Evolutionary conservation across 495 filamentous ascomycete species (phyloP).

Genomic region (Penicillium steckii): DNA sequence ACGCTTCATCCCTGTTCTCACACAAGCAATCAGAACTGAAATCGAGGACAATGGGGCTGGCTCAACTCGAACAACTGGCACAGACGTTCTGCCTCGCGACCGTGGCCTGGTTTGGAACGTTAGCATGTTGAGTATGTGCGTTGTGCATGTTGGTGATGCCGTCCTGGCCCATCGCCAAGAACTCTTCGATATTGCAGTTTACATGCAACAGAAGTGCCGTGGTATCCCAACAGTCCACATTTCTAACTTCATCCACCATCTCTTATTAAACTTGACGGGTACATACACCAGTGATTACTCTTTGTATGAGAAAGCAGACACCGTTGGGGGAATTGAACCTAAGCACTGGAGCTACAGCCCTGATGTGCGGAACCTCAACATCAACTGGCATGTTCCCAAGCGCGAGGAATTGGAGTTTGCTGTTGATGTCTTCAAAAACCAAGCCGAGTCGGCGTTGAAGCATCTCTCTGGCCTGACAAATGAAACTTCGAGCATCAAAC

Average conservation of each 20-base stretch:
- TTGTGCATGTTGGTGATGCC: constrained; percentile 90
- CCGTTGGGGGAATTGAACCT: constrained; percentile 56
- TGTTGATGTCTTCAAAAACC: constrained; percentile 79
- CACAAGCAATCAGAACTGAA: constrained; percentile 89
- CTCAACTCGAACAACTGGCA: constrained; percentile 88
- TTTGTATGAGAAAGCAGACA: constrained; percentile 71
- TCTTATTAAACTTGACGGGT: constrained; percentile 94
- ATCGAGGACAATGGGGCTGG: constrained; percentile 98
- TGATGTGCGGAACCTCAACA: constrained; percentile 69
- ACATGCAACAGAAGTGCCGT: constrained; percentile 93
- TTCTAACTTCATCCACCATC: constrained; percentile 95
- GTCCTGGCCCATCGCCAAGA: constrained; percentile 85
- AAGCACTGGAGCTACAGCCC: constrained; percentile 76
- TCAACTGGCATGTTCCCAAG: constrained; percentile 88
- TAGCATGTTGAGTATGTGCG: constrained; percentile 96
- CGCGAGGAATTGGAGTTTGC: constrained; percentile 82
- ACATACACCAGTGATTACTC: constrained; percentile 89
- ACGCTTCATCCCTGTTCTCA: constrained; percentile 83
- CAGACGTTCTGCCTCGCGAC: constrained; percentile 90
- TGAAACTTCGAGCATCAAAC: constrained; percentile 79
- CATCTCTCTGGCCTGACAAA: constrained; percentile 73
- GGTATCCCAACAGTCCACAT: constrained; percentile 94
- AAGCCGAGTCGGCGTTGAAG: constrained; percentile 64
- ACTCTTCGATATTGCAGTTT: constrained; percentile 85
- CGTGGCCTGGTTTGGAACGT: constrained; percentile 94